phyloP scores from a whole-genome alignment of 768 basidiomycete genomes.

The Phaffia australis region DNA sequence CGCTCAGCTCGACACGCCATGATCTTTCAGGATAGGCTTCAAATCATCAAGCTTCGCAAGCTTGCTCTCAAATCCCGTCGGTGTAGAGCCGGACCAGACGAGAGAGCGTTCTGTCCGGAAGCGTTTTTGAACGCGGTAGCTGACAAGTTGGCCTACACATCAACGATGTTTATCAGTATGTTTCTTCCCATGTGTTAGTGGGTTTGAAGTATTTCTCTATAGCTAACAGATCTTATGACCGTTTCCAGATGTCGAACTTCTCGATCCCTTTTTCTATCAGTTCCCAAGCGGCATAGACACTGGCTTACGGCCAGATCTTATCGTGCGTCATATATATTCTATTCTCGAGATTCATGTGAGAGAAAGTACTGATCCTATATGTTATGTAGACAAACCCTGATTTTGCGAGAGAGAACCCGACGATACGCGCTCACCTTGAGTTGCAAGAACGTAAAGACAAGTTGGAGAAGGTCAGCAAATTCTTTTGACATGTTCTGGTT shows the following conservation, averaged over 20 bases:
- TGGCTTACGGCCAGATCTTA: conserved; percentile 80
- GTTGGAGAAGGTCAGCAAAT: conserved; percentile 65
- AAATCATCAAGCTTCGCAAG: conserved; percentile 73
- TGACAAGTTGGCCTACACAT: conserved; percentile 89
- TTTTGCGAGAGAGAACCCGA: conserved; percentile 92
- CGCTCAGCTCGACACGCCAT: conserved; percentile 79
- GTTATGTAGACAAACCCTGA: conserved; percentile 39
- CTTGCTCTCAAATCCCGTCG: conserved; percentile 77
- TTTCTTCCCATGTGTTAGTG: too few species aligned
- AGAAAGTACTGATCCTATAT: conserved; percentile 58
- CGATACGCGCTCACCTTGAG: conserved; percentile 74
- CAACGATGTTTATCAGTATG: conserved; percentile 85
- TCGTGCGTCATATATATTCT: conserved; percentile 40
- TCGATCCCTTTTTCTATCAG: conserved; percentile 97
- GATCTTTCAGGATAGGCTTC: conserved; percentile 68
- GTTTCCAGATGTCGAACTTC: conserved; percentile 62
- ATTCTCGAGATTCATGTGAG: background rate
- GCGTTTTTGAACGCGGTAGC: conserved; percentile 93
- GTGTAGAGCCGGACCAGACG: conserved; percentile 77
- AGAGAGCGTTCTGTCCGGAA: conserved; percentile 84
- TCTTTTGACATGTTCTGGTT: background rate
- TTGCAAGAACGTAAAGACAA: conserved; percentile 96
- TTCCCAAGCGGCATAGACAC: conserved; percentile 98
- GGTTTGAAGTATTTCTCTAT: background rate
- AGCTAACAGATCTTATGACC: background rate